Percentiles rank a stretch among this genome's conserved stretches.
phyloP scores from a whole-genome alignment of 1,284 basidiomycete species.

The Ganoderma sp. region DNA sequence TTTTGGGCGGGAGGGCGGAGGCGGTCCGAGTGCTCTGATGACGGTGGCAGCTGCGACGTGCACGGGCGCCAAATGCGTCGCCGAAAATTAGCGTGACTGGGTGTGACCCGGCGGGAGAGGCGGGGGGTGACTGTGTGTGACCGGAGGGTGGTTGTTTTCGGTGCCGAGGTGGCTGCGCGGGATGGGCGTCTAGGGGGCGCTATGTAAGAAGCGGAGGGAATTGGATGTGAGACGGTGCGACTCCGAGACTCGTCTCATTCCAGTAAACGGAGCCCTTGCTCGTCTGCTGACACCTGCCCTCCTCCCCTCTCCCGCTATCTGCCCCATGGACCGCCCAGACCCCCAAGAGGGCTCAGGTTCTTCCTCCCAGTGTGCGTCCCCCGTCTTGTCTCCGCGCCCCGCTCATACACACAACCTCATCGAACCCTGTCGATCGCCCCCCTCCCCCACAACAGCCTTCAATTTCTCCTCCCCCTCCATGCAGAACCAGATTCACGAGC shows the following conservation, averaged over 20 bases:
- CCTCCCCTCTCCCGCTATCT: conserved; percentile 17
- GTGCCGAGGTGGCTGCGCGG: conserved; percentile 29
- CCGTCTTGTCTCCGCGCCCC: conserved; percentile 4
- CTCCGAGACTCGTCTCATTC: conserved; percentile 25
- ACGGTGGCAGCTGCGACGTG: conserved; percentile 13
- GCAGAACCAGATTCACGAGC: conserved; percentile 79
- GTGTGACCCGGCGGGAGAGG: conserved; percentile 16
- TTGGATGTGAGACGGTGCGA: conserved; percentile 5
- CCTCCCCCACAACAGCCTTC: conserved; percentile 50
- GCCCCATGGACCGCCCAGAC: conserved; percentile 27
- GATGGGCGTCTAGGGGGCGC: conserved; percentile 27
- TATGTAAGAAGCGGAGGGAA: conserved; percentile 30
- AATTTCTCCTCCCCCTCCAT: conserved; percentile 64
- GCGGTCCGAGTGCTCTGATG: conserved; percentile 11
- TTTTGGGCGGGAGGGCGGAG: conserved; percentile 10
- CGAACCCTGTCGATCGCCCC: conserved; percentile 20
- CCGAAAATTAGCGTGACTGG: conserved; percentile 26
- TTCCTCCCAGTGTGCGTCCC: conserved; percentile 30
- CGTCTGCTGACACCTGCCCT: conserved; percentile 7
- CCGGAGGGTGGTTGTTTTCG: conserved; percentile 24
- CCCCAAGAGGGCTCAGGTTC: conserved; percentile 23
- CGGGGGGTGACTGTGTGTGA: conserved; percentile 11
- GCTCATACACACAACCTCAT: conserved; percentile 4
- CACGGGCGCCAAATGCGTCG: conserved; percentile 9
- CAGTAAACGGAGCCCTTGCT: conserved; percentile 15